Percentiles rank a stretch among this genome's conserved stretches.
Conservation (phyloP, 2,329 filamentous ascomycete species). For the Coniochaeta hoffmannii region DNA sequence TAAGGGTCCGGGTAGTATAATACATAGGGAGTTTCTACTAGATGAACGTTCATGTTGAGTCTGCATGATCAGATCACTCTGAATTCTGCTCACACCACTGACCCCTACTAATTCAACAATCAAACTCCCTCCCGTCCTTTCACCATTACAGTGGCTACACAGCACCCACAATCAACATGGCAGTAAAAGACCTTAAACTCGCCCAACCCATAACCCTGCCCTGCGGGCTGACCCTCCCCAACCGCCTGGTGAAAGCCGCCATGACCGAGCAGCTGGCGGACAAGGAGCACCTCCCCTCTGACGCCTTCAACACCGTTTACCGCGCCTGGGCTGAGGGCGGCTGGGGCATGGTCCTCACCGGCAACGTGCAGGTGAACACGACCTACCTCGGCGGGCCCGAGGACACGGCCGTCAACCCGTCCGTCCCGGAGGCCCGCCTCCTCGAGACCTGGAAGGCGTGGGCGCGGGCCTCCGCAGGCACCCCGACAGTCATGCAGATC, state of each 20-base stretch:
- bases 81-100: too few species aligned
- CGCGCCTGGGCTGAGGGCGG: constrained; percentile 42
- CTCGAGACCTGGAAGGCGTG: constrained; percentile 30
- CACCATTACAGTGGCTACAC: background rate
- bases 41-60: too few species aligned
- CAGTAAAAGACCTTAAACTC: constrained; percentile 11
- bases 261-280: constrained; percentile 38
- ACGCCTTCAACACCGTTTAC: constrained; percentile 38
- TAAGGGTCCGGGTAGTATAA: too few species aligned
- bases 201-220: constrained; percentile 39
- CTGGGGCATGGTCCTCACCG: constrained; percentile 47
- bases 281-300: constrained; percentile 33
- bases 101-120: background rate
- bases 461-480: constrained; percentile 34
- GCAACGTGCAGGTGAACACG: constrained; percentile 37
- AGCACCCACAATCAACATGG: background rate
- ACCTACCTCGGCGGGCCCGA: constrained; percentile 24
- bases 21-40: too few species aligned
- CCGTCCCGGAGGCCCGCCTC: constrained; percentile 18
- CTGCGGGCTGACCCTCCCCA: constrained; percentile 47
- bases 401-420: constrained; percentile 26
- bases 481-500: constrained; percentile 52
- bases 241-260: constrained; percentile 45
- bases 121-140: background rate
- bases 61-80: too few species aligned